Percentiles rank a stretch among this genome's conserved stretches.
These are phyloP conservation scores for Elsinoe ampelina DNA, from an alignment of 2,329 filamentous ascomycete species.

Conservation along the genomic window DNA sequence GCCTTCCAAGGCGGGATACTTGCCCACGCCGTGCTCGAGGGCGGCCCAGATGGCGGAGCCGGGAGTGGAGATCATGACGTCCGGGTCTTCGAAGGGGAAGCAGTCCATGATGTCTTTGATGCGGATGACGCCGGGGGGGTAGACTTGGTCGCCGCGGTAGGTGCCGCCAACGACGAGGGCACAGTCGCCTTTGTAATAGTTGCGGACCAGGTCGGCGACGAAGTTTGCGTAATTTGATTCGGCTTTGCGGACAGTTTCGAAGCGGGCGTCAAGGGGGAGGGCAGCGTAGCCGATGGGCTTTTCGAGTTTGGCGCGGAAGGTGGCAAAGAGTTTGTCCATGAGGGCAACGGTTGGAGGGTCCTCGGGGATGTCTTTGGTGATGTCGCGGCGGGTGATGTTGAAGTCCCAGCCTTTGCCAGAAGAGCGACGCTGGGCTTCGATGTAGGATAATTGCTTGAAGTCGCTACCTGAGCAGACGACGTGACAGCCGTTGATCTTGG, in stretches of 20 bases:
- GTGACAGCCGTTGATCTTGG: slow-evolving; percentile 67
- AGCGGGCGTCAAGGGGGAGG: slow-evolving; percentile 73
- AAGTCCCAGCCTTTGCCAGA: slow-evolving; percentile 58
- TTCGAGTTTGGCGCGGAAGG: slow-evolving; percentile 65
- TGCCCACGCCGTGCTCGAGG: slow-evolving; percentile 71
- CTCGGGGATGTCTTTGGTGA: slow-evolving; percentile 58
- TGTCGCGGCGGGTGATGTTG: slow-evolving; percentile 64
- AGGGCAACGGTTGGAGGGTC: slow-evolving; percentile 53
- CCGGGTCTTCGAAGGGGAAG: slow-evolving; percentile 87
- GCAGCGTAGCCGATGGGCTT: slow-evolving; percentile 78
- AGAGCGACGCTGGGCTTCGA: slow-evolving; percentile 59
- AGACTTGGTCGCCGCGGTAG: slow-evolving; percentile 80
- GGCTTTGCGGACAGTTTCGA: slow-evolving; percentile 64
- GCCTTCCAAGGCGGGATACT: slow-evolving; percentile 72
- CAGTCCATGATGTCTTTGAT: slow-evolving; percentile 79
- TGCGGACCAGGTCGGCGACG: slow-evolving; percentile 82
- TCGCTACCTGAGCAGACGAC: slow-evolving; percentile 81
- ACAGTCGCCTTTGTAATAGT: slow-evolving; percentile 72
- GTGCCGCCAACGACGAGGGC: slow-evolving; percentile 78
- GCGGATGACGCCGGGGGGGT: slow-evolving; percentile 66
- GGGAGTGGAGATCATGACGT: slow-evolving; percentile 63
- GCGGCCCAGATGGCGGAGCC: slow-evolving; percentile 69
- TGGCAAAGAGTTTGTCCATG: slow-evolving; percentile 60
- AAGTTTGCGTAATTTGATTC: slow-evolving; percentile 88
- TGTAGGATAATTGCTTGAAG: slow-evolving; percentile 85